A percentile compares a stretch with the other conserved stretches of the same genome.
phyloP scores from a whole-genome alignment of 176 grass and related monocot species.

The sorghum (Sorghum bicolor) region Sorghum_bicolor_NCBIv3 NC_012876.2:62652501-62653000 shows the following conservation, averaged over 20 bases:
- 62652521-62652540: slow-evolving; percentile 6
- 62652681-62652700: slow-evolving; percentile 26
- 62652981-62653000: slow-evolving; percentile 55
- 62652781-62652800: slow-evolving; percentile 71
- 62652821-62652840: slow-evolving; percentile 15
- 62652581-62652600: slow-evolving; percentile 37
- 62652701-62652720: slow-evolving; percentile 70
- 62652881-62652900: slow-evolving; percentile 1
- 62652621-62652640: slow-evolving; percentile 56
- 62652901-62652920: slow-evolving; percentile 17
- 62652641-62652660: slow-evolving; percentile 57
- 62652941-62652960: slow-evolving; percentile 79
- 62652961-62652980: slow-evolving; percentile 79
- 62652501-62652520: background rate
- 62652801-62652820: slow-evolving; percentile 90
- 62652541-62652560: slow-evolving; percentile 3
- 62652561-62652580: slow-evolving; percentile 30
- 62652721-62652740: slow-evolving; percentile 80
- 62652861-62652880: slow-evolving; percentile 9
- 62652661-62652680: slow-evolving; percentile 75
- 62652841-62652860: slow-evolving; percentile 25
- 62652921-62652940: slow-evolving; percentile 62
- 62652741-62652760: slow-evolving; percentile 66
- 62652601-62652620: slow-evolving; percentile 37
- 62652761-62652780: slow-evolving; percentile 53